A percentile compares a stretch with the other conserved stretches of the same genome.
Evolutionary conservation across 495 filamentous ascomycete genomes (phyloP).

Genomic region (Xylaria telfairii): DNA sequence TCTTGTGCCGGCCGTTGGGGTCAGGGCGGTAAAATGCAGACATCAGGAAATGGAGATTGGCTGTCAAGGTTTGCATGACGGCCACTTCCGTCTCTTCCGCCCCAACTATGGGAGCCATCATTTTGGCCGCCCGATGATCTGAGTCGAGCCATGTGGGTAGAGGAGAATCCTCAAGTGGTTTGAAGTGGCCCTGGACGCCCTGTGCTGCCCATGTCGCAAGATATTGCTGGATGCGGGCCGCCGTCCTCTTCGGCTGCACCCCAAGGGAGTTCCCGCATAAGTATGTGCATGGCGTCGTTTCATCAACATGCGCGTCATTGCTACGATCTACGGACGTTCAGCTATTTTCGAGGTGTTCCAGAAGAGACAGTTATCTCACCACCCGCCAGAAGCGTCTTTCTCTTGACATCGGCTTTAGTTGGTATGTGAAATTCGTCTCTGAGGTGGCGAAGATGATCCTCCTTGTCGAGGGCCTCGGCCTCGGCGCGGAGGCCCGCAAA

Average conservation of each 20-base stretch:
- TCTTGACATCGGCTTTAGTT: constrained; percentile 75
- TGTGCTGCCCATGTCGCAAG: constrained; percentile 88
- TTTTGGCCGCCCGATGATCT: constrained; percentile 71
- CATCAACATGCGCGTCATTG: constrained; percentile 33
- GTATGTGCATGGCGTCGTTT: constrained; percentile 67
- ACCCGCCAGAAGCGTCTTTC: constrained; percentile 58
- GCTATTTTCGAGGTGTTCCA: constrained; percentile 18
- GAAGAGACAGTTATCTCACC: constrained; percentile 26
- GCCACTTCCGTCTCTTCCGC: constrained; percentile 80
- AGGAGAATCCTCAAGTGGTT: constrained; percentile 73
- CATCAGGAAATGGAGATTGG: constrained; percentile 90
- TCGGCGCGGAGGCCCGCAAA: constrained; percentile 59
- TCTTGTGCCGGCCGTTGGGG: constrained; percentile 75
- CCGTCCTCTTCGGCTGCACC: constrained; percentile 78
- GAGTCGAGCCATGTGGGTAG: constrained; percentile 82
- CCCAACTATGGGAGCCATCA: constrained; percentile 87
- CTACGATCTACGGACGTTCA: constrained; percentile 44
- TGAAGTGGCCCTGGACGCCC: constrained; percentile 94
- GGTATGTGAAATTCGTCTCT: constrained; percentile 86
- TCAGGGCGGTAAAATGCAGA: constrained; percentile 86
- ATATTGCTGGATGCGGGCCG: constrained; percentile 74
- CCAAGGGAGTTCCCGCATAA: constrained; percentile 97
- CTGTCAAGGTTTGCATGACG: constrained; percentile 91
- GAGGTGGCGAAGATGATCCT: constrained; percentile 71
- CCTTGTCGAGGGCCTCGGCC: constrained; percentile 61